Evolutionary conservation across 768 basidiomycete species (phyloP).

Genomic region (Pleurotus eryngii): DNA sequence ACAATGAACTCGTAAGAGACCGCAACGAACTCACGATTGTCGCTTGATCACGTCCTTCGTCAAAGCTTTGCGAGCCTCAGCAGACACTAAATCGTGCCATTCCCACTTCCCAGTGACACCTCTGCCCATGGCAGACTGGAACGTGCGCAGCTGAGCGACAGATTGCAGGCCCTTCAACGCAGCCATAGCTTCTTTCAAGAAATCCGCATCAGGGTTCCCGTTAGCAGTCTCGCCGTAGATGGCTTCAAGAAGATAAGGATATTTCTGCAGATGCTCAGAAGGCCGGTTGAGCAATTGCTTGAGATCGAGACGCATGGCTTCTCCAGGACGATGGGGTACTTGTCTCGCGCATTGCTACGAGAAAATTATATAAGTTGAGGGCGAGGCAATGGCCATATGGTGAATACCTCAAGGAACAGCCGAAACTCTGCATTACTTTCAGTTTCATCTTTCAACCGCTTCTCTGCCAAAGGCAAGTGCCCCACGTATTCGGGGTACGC

Average conservation of each 20-base stretch:
- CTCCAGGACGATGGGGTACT: conserved; percentile 35
- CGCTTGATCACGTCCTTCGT: conserved; percentile 77
- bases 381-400: not conserved
- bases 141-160: conserved; percentile 80
- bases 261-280: conserved; percentile 78
- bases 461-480: conserved; percentile 82
- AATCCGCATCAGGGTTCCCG: conserved; percentile 81
- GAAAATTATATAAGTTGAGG: not conserved
- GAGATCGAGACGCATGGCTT: conserved; percentile 51
- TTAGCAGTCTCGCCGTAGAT: conserved; percentile 79
- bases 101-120: conserved; percentile 80
- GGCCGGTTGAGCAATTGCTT: conserved; percentile 80
- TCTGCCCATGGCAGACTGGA: conserved; percentile 86
- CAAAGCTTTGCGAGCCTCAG: conserved; percentile 58
- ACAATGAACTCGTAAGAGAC: not conserved
- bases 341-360: conserved; percentile 41
- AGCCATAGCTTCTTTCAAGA: conserved; percentile 76
- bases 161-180: conserved; percentile 81
- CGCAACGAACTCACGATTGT: conserved; percentile 61
- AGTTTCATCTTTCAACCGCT: conserved; percentile 81
- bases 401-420: conserved; percentile 76
- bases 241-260: conserved; percentile 82
- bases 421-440: conserved; percentile 80
- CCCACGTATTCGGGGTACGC: conserved; percentile 87
- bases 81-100: conserved; percentile 84